Evolutionary conservation across 768 basidiomycete species (phyloP), one percentile per base, ranked within the genome.

Genomic region (Russula foetens): DNA sequence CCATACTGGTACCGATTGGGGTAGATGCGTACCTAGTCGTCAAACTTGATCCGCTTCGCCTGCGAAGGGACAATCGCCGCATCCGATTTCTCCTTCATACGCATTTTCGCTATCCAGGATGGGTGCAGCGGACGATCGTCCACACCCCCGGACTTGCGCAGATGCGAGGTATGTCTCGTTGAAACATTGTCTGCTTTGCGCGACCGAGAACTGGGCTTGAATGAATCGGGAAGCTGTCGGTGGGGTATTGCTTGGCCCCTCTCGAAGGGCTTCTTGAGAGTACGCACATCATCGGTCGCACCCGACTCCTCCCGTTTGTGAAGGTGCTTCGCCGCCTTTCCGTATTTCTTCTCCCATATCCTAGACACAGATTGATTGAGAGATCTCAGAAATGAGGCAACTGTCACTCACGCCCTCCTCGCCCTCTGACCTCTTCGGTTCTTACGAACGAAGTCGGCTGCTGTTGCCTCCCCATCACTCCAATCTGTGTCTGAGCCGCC

Each of bases 291-390:
- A 14, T 51, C 19, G 39, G 56, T 53, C 39, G 24, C 9, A 7
- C 39, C 50, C n/a, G 46, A 39, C 46, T 44, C 68, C 45, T 68
- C 70, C 61, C 75, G 71, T 65, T 84, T 87, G 73, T 88, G 88
- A 74, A 95, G 81, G 71, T 98, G 96, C 70, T 96, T 97, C 24
- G 96, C 95, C 62, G 85, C 83, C 62, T 78, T 81, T 50, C 96
- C 96, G 67, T 84, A 98, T 72, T 94, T 98, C 75, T 93, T 95
- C 75, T 98, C 96, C 95, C 96, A 98, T 66, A 98, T 97, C 2
- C 95, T 98, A 53, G 41, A 41, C 8, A 9, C 2, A 31, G 17
- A 19, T 15, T 45, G 29, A 8, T 21, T 59, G 17, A 50, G 21
- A 39, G 11, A 11, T 23, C 33, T n/a, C 24, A 19, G 17, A 43